Base-by-base conservation (phyloP, 2,329 filamentous ascomycete genomes). In the Myriosclerotinia curreyana region DNA sequence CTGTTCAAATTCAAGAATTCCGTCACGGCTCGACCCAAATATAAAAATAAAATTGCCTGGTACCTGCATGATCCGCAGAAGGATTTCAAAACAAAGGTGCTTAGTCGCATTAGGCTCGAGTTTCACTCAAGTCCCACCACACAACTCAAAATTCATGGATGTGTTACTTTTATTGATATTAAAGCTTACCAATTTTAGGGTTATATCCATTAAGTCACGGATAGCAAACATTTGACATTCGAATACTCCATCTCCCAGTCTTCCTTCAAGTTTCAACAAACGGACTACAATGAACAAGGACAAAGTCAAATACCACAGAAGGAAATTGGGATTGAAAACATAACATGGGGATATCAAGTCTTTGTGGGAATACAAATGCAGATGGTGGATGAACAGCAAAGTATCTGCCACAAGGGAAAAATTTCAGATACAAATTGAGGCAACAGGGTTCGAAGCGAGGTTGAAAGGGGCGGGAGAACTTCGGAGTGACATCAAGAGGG, bases 401-500 rank as follows among this genome's bases (percentile, higher is more conserved):
- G 15, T 6, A 15, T 42, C 40, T 15, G 14, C 17, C 40, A 42
- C 5, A 42, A 42, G 12, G 5, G 40, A 5, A 42, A 6, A 17
- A 17, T 15, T 49, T 25, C 46, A 28, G 6, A 6, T 49, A 14
- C 25, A 15, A 25, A 5, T 20, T 15, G 1, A 9, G 5, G 25
- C 22, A 6, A 49, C 22, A 28, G 17, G 42, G 5, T 5, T 11
- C 53, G 53, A 56, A 56, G 53, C 53, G 53, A 56, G 53, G 34
- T 44, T 34, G 17, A 56, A 56, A 56, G 53, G 53, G 53, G 53
- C 53, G 40, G 53, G 9, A n/a, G 40, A 56, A 44, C 53, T n/a
- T 56, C 38, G 53, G 53, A 11, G n/a, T 5, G 22, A 48, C 22
- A 25, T 38, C 7, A 14, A 14, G 11, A 48, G n/a, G n/a, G 9